phyloP scores from a whole-genome alignment of 2,329 filamentous ascomycete species.

The Mycosphaerelloides madeirae region DNA sequence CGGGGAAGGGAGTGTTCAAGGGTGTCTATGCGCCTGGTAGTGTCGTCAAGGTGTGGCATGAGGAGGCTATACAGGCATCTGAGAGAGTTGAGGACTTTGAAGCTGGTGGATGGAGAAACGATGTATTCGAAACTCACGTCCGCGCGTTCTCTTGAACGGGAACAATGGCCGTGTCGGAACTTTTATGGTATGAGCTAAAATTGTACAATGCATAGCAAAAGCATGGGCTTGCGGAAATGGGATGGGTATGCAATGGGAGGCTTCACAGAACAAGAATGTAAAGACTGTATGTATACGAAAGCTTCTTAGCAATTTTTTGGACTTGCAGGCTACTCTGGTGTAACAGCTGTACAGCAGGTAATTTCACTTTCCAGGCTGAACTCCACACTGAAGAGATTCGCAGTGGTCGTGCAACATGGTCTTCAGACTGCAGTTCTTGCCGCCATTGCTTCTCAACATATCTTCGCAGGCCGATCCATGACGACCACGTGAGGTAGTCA shows the following conservation, averaged over 20 bases:
- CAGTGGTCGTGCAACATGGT: no score
- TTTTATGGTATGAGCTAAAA: background rate
- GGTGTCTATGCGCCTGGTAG: slow-evolving; percentile 86
- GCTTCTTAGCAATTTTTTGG: background rate
- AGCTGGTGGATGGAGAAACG: slow-evolving; percentile 73
- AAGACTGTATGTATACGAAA: background rate
- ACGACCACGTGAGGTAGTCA: no score
- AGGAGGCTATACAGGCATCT: slow-evolving; percentile 64
- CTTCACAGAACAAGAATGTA: background rate
- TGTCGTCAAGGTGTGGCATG: slow-evolving; percentile 82
- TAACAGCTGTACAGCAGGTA: no score
- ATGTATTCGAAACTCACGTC: slow-evolving; percentile 60
- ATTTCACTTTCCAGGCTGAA: no score
- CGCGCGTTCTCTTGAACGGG: slow-evolving; percentile 19
- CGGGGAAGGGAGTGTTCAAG: slow-evolving; percentile 64
- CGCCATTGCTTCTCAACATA: no score
- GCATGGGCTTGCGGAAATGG: background rate
- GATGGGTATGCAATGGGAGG: background rate
- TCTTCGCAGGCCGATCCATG: no score
- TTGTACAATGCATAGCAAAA: background rate
- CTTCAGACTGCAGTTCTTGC: no score
- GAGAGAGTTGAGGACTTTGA: slow-evolving; percentile 73
- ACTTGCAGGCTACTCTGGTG: no score
- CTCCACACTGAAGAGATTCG: no score
- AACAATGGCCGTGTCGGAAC: background rate